Evolutionary conservation across 805 yeast genomes (phyloP).

Genomic region (Nakazawaea populi): DNA sequence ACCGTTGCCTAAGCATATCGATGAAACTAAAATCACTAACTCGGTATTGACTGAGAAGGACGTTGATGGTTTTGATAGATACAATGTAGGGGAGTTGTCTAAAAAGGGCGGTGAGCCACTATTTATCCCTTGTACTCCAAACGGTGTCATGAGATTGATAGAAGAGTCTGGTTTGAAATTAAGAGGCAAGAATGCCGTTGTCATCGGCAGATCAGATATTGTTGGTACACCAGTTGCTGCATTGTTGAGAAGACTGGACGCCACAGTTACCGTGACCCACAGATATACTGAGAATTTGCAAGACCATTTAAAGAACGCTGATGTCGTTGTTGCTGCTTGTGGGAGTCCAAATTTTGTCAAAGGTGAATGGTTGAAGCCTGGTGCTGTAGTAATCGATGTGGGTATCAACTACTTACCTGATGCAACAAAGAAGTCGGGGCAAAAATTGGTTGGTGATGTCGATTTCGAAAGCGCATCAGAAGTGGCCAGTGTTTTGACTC

Average conservation of each 20-base stretch:
- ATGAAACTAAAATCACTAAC: constrained; percentile 76
- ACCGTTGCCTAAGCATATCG: constrained; percentile 77
- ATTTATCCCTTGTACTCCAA: constrained; percentile 93
- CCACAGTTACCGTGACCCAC: constrained; percentile 86
- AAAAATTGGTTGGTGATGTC: constrained; percentile 89
- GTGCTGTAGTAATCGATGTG: constrained; percentile 85
- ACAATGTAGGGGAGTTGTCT: constrained; percentile 84
- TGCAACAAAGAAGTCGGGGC: constrained; percentile 67
- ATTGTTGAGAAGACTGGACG: constrained; percentile 69
- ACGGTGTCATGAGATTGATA: constrained; percentile 81
- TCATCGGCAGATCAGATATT: constrained; percentile 90
- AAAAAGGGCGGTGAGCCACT: constrained; percentile 79
- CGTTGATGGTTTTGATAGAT: constrained; percentile 91
- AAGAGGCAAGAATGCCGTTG: constrained; percentile 83
- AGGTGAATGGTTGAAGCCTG: constrained; percentile 84
- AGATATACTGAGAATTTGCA: constrained; percentile 63
- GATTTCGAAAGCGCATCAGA: constrained; percentile 65
- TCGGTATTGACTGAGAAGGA: constrained; percentile 81
- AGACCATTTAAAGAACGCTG: constrained; percentile 57
- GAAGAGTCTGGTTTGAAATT: constrained; percentile 61
- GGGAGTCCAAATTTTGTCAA: constrained; percentile 82
- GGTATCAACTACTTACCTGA: constrained; percentile 91
- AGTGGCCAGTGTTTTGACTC: constrained; percentile 72
- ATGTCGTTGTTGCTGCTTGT: constrained; percentile 86
- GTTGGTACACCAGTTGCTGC: constrained; percentile 94